A percentile compares a stretch with the other conserved stretches of the same genome.
Conservation (phyloP, 257 asterid species). For the Lavandula angustifolia region DNA sequence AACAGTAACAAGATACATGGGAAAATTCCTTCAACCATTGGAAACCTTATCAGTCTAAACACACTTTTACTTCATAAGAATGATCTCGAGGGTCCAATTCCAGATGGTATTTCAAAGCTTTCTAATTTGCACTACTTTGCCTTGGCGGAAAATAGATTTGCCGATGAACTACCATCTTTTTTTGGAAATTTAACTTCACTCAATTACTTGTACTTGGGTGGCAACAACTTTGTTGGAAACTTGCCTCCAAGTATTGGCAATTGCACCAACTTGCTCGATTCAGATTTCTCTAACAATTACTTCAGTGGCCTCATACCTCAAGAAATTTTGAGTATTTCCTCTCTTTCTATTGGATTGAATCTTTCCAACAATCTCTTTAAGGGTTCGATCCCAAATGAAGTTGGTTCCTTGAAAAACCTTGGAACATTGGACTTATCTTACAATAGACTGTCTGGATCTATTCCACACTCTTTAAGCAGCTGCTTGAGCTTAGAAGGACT, state of each 20-base stretch:
- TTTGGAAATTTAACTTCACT: too few relatives aligned
- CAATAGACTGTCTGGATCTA: conserved; percentile 13
- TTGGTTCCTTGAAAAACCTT: conserved; percentile 18
- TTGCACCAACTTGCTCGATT: conserved; percentile 2
- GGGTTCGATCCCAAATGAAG: conserved; percentile 25
- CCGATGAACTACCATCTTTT: too few relatives aligned
- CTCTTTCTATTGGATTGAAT: not conserved
- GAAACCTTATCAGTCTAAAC: too few relatives aligned
- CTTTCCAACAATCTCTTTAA: conserved; percentile 3
- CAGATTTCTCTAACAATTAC: conserved; percentile 11
- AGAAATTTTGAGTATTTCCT: not conserved
- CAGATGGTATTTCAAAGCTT: too few relatives aligned
- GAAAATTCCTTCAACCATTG: too few relatives aligned
- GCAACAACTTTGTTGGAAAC: conserved; percentile 12
- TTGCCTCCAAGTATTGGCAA: conserved; percentile 26
- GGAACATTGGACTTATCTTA: conserved; percentile 5
- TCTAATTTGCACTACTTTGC: too few relatives aligned
- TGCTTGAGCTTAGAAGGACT: conserved; percentile 23
- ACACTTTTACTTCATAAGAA: too few relatives aligned
- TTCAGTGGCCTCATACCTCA: conserved; percentile 23
- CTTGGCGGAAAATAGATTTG: too few relatives aligned
- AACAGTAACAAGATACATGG: too few relatives aligned
- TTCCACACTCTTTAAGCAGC: conserved; percentile 22
- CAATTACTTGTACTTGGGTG: too few relatives aligned
- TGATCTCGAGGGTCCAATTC: too few relatives aligned